Percentiles rank a stretch among this genome's conserved stretches.
Conservation (phyloP, 192 early-diverging fungal species). For the Coemansia sp. region DNA sequence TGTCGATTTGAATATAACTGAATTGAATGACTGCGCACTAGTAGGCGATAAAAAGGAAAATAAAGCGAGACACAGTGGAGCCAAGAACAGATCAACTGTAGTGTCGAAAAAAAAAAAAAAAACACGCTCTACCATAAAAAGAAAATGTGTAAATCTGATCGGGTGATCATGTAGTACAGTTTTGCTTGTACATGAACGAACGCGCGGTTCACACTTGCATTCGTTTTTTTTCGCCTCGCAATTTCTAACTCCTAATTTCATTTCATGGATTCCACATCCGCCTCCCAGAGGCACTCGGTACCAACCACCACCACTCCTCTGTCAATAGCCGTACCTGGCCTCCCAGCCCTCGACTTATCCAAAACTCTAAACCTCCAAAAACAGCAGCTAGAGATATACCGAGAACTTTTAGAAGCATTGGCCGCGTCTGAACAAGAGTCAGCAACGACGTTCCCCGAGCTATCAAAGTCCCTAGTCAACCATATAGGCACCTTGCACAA, state of each 20-base stretch:
- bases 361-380: constrained; percentile 28
- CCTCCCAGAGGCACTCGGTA: background rate
- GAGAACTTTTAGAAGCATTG: constrained; percentile 27
- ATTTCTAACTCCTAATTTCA: background rate
- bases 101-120: background rate
- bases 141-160: background rate
- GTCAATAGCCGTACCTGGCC: constrained; percentile 26
- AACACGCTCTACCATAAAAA: constrained; percentile 6
- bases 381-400: constrained; percentile 41
- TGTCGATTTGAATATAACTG: background rate
- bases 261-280: background rate
- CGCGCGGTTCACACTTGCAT: background rate
- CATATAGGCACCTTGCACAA: constrained; percentile 29
- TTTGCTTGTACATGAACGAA: background rate
- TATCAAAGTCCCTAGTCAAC: constrained; percentile 31
- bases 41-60: background rate
- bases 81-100: background rate
- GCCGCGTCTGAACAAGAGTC: constrained; percentile 40
- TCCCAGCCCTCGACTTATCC: constrained; percentile 31
- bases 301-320: constrained; percentile 7
- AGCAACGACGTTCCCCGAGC: constrained; percentile 33
- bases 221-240: background rate
- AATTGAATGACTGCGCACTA: constrained; percentile 1
- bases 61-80: background rate
- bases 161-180: background rate